A percentile compares a stretch with the other conserved stretches of the same genome.
These are phyloP conservation scores for Lagenaria siceraria DNA, from an alignment of 306 rosid genomes.

Conservation along the genomic window DNA sequence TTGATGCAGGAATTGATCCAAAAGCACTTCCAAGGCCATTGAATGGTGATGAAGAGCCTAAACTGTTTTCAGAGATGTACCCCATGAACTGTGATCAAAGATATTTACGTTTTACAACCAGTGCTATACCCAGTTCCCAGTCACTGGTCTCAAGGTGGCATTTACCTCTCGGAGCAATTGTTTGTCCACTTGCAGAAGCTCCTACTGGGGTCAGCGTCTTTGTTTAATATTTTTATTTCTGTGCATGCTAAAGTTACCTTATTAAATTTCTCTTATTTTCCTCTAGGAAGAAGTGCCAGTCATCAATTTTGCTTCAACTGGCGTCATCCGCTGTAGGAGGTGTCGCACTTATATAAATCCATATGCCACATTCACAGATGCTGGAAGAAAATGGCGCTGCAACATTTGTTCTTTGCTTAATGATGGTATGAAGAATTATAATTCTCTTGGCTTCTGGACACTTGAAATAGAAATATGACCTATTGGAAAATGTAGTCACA, in stretches of 20 bases:
- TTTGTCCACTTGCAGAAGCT: slow-evolving; percentile 94
- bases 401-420: slow-evolving; percentile 80
- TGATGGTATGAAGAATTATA: slow-evolving; percentile 50
- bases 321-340: slow-evolving; percentile 95
- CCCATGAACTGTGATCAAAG: slow-evolving; percentile 69
- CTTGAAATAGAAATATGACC: neutral
- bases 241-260: slow-evolving; percentile 4
- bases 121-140: slow-evolving; percentile 82
- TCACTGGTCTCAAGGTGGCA: slow-evolving; percentile 97
- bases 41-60: slow-evolving; percentile 75
- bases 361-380: slow-evolving; percentile 79
- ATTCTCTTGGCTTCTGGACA: neutral
- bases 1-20: slow-evolving; percentile 61
- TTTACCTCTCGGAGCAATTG: slow-evolving; percentile 95
- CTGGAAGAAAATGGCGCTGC: slow-evolving; percentile 96
- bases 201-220: slow-evolving; percentile 67
- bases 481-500: neutral
- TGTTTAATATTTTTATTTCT: slow-evolving; percentile 8
- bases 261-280: slow-evolving; percentile 12
- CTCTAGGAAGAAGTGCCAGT: slow-evolving; percentile 87
- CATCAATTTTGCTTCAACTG: slow-evolving; percentile 61
- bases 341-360: slow-evolving; percentile 97
- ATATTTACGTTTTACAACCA: slow-evolving; percentile 72
- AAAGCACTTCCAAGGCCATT: slow-evolving; percentile 84
- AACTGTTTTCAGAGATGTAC: slow-evolving; percentile 36